Conservation (phyloP, 2,329 filamentous ascomycete genomes). For the Dactylellina haptotyla region DNA sequence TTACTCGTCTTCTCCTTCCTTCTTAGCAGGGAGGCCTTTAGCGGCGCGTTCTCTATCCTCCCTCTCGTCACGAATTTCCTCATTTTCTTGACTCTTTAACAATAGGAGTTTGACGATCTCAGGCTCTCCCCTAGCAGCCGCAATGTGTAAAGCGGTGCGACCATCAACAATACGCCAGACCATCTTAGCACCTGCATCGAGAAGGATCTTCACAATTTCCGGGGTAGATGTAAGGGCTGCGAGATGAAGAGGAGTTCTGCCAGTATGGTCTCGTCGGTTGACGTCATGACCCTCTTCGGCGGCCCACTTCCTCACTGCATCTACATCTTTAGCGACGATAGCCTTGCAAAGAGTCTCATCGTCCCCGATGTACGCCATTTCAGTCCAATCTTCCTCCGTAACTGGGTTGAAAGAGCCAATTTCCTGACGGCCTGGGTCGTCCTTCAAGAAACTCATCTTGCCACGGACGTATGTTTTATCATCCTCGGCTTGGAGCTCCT, state of each 20-base stretch:
- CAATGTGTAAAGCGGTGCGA: constrained; percentile 82
- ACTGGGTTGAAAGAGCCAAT: constrained; percentile 66
- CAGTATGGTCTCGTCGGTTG: constrained; percentile 80
- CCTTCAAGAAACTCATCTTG: constrained; percentile 76
- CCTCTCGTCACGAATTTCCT: constrained; percentile 73
- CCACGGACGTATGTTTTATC: constrained; percentile 77
- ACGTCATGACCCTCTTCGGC: constrained; percentile 74
- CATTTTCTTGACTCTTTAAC: constrained; percentile 77
- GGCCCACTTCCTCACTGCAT: constrained; percentile 76
- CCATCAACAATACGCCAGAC: constrained; percentile 81
- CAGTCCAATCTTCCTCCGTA: constrained; percentile 53
- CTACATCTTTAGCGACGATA: constrained; percentile 78
- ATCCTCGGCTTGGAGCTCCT: constrained; percentile 76
- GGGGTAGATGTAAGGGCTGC: constrained; percentile 74
- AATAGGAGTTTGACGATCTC: constrained; percentile 79
- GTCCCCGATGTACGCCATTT: constrained; percentile 88
- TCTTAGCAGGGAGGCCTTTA: constrained; percentile 49
- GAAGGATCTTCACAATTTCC: constrained; percentile 75
- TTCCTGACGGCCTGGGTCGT: constrained; percentile 81
- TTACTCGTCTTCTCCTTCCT: constrained; percentile 56
- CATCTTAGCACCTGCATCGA: constrained; percentile 77
- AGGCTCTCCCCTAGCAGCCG: constrained; percentile 74
- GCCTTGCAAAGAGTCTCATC: constrained; percentile 80
- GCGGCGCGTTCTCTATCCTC: constrained; percentile 64
- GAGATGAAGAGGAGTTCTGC: constrained; percentile 80